These are phyloP conservation scores for Solidago caesia DNA, from an alignment of 129 eudicot genomes.

Conservation along the genomic window DNA sequence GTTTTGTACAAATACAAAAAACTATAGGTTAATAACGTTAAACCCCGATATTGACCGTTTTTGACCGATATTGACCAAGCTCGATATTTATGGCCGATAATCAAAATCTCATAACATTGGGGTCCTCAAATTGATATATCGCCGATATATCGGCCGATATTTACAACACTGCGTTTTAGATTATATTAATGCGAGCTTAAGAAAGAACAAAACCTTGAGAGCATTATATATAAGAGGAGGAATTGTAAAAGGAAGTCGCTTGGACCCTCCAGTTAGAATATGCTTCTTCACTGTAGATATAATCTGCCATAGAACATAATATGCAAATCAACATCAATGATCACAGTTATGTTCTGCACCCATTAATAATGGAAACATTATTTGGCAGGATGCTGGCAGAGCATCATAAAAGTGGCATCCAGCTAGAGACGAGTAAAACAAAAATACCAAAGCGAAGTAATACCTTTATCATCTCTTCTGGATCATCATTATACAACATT, in stretches of 20 bases:
- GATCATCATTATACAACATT: conserved; percentile 79
- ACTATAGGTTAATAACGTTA: too few relatives aligned
- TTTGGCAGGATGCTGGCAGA: conserved; percentile 8
- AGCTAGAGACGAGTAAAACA: conserved; percentile 11
- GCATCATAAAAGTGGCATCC: conserved; percentile 6
- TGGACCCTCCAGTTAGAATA: conserved; percentile 79
- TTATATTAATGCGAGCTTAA: conserved; percentile 3
- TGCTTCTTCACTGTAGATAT: conserved; percentile 84
- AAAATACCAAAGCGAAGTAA: conserved; percentile 14
- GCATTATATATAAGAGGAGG: conserved; percentile 89
- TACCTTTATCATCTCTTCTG: conserved; percentile 95
- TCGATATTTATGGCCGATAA: too few relatives aligned
- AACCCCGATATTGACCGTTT: too few relatives aligned
- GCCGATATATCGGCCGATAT: too few relatives aligned
- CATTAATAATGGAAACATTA: conserved; percentile 19
- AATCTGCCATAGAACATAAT: conserved; percentile 55
- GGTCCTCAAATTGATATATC: too few relatives aligned
- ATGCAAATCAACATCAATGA: conserved; percentile 23
- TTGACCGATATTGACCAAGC: too few relatives aligned
- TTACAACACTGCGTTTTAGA: neutral
- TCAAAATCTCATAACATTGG: too few relatives aligned
- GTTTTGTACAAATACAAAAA: too few relatives aligned
- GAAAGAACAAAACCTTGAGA: conserved; percentile 62
- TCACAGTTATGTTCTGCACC: conserved; percentile 1
- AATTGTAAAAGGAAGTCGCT: conserved; percentile 83